Evolutionary conservation across 441 rosid genomes (phyloP).

Genomic region (Erysimum cheiri): DNA sequence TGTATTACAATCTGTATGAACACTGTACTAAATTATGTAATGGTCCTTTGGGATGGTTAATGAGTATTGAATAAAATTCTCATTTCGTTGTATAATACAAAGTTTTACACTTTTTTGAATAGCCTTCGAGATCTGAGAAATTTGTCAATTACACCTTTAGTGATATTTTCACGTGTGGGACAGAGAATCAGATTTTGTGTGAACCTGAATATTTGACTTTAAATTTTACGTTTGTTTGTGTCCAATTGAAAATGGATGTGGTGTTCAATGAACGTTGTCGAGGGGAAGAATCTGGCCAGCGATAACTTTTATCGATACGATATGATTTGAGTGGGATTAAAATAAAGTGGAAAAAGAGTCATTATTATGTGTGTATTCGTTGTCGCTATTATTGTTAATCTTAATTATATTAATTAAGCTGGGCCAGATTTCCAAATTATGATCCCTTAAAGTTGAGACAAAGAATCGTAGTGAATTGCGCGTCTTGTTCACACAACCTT

Average conservation of each 20-base stretch:
- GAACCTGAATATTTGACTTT: conserved; percentile 16
- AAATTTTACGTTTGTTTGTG: conserved; percentile 12
- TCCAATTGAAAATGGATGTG: conserved; percentile 17
- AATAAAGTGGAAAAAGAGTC: conserved; percentile 30
- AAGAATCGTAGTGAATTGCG: conserved; percentile 19
- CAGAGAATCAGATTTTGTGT: conserved; percentile 31
- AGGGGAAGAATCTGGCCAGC: conserved; percentile 35
- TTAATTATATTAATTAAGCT: conserved; percentile 10
- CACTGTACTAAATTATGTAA: conserved; percentile 31
- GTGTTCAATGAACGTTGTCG: conserved; percentile 37
- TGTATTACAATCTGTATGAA: conserved; percentile 31
- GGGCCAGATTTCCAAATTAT: conserved; percentile 11
- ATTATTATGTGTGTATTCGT: conserved; percentile 18
- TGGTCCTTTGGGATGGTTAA: conserved; percentile 39
- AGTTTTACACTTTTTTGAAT: not conserved
- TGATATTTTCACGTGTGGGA: conserved; percentile 11
- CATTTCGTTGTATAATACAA: conserved; percentile 30
- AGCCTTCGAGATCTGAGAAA: conserved; percentile 7
- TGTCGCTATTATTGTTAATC: conserved; percentile 37
- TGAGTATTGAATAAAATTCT: conserved; percentile 41
- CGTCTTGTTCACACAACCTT: conserved; percentile 10
- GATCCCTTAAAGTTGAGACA: conserved; percentile 30
- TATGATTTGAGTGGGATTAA: conserved; percentile 36
- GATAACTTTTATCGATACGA: conserved; percentile 20
- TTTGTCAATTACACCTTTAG: not conserved